phyloP scores from a whole-genome alignment of 345 rosid species.

The Eucalyptus erythrocorys region DNA sequence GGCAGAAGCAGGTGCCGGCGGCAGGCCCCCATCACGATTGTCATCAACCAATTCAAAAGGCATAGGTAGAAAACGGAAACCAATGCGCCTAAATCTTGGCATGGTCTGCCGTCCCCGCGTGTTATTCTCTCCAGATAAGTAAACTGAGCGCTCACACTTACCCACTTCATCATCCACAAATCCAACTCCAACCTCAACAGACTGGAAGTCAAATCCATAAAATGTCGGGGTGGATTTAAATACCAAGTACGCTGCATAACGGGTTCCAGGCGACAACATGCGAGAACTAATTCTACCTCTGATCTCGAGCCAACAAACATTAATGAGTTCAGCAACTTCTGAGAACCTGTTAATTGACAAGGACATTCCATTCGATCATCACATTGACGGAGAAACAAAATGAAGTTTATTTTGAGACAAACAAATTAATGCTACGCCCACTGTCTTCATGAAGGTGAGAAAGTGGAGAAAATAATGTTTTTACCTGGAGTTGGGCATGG shows the following conservation, averaged over 20 bases:
- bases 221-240: neutral
- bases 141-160: neutral
- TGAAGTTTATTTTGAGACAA: too few species aligned
- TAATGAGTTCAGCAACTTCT: neutral
- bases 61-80: too few species aligned
- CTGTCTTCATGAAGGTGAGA: neutral
- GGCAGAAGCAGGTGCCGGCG: neutral
- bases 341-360: neutral
- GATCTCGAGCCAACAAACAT: neutral
- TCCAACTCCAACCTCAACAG: neutral
- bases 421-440: neutral
- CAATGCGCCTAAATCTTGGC: neutral
- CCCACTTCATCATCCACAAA: neutral
- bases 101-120: rapidly evolving
- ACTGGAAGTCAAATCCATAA: neutral
- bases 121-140: neutral
- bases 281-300: neutral
- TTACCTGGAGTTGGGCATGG: neutral
- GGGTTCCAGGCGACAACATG: neutral
- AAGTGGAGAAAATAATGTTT: neutral
- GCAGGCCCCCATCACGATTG: too few species aligned
- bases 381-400: neutral
- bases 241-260: neutral
- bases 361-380: neutral
- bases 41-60: too few species aligned